phyloP scores from a whole-genome alignment of 2,329 filamentous ascomycete genomes.

The Ascochyta fabae region DNA sequence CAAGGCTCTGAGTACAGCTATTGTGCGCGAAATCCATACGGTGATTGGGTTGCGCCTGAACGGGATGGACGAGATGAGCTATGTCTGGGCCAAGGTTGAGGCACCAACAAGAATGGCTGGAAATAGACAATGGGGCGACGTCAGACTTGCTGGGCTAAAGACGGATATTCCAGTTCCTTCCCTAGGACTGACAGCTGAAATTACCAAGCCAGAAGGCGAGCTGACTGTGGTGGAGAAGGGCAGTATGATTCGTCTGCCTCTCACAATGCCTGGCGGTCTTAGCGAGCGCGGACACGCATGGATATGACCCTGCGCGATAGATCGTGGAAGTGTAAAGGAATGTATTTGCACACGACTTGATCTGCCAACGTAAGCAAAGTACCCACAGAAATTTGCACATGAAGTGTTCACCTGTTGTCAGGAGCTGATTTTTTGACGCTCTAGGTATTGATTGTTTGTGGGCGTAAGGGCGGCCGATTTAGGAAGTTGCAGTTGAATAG shows the following conservation, averaged over 20 bases:
- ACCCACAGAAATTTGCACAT: background rate
- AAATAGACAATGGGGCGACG: conserved; percentile 27
- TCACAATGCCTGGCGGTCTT: background rate
- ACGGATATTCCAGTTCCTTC: conserved; percentile 32
- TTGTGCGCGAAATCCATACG: conserved; percentile 27
- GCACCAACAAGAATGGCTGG: background rate
- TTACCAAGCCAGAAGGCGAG: conserved; percentile 19
- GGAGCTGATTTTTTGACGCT: background rate
- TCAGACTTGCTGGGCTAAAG: conserved; percentile 28
- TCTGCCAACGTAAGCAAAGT: background rate
- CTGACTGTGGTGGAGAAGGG: conserved; percentile 25
- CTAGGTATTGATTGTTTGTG: background rate
- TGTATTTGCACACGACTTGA: background rate
- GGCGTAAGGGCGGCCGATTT: background rate
- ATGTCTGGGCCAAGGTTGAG: conserved; percentile 27
- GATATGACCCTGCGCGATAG: background rate
- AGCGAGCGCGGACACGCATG: background rate
- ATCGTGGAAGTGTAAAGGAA: no score
- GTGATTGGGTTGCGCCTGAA: conserved; percentile 36
- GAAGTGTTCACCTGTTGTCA: background rate
- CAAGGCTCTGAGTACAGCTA: background rate
- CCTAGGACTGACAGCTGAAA: conserved; percentile 16
- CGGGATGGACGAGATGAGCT: conserved; percentile 35
- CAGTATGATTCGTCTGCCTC: conserved; percentile 24
- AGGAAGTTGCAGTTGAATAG: background rate